A percentile compares a stretch with the other conserved stretches of the same genome.
Conservation (phyloP, 2,329 filamentous ascomycete genomes). For the Metarhizium robertsii region DNA sequence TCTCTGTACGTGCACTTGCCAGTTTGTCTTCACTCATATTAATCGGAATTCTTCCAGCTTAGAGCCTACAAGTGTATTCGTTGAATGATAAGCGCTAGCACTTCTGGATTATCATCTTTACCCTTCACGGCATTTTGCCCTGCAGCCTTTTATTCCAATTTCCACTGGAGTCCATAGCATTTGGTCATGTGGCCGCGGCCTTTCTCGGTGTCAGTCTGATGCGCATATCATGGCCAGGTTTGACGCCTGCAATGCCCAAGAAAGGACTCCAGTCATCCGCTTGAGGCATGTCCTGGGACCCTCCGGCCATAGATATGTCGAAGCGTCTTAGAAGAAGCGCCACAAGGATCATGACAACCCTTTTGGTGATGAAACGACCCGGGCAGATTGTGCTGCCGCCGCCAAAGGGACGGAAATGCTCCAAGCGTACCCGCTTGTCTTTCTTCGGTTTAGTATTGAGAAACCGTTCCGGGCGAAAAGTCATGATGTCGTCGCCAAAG, state of each 20-base stretch:
- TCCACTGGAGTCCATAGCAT: no score
- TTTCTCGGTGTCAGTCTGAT: not conserved
- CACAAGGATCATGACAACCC: slow-evolving; percentile 10
- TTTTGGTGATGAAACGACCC: slow-evolving; percentile 13
- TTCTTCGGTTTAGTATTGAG: slow-evolving; percentile 10
- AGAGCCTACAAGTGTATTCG: no score
- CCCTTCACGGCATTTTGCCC: no score
- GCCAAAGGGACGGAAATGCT: slow-evolving; percentile 16
- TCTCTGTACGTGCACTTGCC: no score
- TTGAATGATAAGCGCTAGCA: no score
- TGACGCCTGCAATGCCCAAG: not conserved
- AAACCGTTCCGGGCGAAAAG: slow-evolving; percentile 10
- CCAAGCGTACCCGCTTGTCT: not conserved
- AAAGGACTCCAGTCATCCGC: not conserved
- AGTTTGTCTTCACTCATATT: no score
- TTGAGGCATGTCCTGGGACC: not conserved
- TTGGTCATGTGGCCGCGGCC: no score
- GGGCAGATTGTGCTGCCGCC: slow-evolving; percentile 18
- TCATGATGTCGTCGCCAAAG: slow-evolving; percentile 9
- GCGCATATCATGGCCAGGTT: not conserved
- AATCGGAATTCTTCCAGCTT: no score
- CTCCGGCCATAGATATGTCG: not conserved
- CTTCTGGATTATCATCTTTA: no score
- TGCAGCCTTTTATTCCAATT: not conserved
- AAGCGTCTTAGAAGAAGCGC: slow-evolving; percentile 15